These are phyloP conservation scores for Giardia duodenalis DNA, from an alignment of 208 protist genomes.

Conservation along the genomic window DNA sequence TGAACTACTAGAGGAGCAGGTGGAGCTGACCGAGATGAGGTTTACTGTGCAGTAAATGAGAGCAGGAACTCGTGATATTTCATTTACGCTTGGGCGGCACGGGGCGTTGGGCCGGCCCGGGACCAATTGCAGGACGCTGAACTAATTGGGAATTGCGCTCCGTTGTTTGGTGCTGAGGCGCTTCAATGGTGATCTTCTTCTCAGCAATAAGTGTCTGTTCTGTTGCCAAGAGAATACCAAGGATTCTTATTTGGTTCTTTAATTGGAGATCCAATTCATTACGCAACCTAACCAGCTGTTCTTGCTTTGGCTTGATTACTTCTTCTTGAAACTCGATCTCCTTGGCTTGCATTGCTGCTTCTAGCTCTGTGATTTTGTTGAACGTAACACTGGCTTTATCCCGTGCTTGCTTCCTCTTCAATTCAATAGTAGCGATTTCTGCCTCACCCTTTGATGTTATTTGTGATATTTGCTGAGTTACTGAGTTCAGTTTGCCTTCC, in stretches of 20 bases:
- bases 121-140: too few species aligned
- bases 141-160: too few species aligned
- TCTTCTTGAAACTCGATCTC: not conserved
- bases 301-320: not conserved
- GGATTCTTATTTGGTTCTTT: not conserved
- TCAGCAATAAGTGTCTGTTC: not conserved
- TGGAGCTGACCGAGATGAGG: not conserved
- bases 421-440: not conserved
- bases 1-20: not conserved
- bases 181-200: not conserved
- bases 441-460: not conserved
- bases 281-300: not conserved
- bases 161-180: not conserved
- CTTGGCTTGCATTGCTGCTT: not conserved
- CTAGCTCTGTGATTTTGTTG: not conserved
- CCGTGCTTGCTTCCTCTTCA: not conserved
- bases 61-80: not conserved
- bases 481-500: not conserved
- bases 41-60: not conserved
- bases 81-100: not conserved
- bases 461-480: not conserved
- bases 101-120: not conserved
- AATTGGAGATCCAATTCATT: not conserved
- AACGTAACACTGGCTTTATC: not conserved
- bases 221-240: conserved; percentile 1